These are phyloP conservation scores for Phytopythium sindhum DNA, from an alignment of 352 stramenopile species.

Conservation along the genomic window DNA sequence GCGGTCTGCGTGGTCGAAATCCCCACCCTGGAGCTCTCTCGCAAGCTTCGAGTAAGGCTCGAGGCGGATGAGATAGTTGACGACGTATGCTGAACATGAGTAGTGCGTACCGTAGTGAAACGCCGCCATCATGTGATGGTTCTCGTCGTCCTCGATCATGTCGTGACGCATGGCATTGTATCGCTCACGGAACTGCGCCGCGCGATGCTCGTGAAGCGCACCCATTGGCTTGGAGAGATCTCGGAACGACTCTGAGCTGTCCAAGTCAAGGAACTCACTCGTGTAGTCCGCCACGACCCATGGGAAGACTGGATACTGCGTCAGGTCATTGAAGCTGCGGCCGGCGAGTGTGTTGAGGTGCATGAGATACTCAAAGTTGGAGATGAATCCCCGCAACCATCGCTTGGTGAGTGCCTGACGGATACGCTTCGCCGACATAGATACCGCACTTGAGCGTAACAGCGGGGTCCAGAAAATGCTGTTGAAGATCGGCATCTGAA, in stretches of 20 bases:
- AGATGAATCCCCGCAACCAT: slow-evolving; percentile 63
- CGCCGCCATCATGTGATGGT: slow-evolving; percentile 48
- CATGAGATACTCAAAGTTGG: slow-evolving; percentile 96
- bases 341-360: slow-evolving; percentile 95
- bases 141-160: slow-evolving; percentile 14
- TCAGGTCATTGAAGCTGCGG: slow-evolving; percentile 97
- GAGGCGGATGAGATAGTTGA: slow-evolving; percentile 96
- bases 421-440: slow-evolving; percentile 64
- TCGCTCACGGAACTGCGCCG: slow-evolving; percentile 83
- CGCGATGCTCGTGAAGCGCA: slow-evolving; percentile 79
- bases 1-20: slow-evolving; percentile 94
- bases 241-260: slow-evolving; percentile 72
- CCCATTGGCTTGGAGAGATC: slow-evolving; percentile 95
- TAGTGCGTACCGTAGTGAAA: slow-evolving; percentile 99
- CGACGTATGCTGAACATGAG: slow-evolving; percentile 93
- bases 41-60: slow-evolving; percentile 83
- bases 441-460: slow-evolving; percentile 54
- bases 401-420: slow-evolving; percentile 67
- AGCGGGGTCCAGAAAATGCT: slow-evolving; percentile 79
- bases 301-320: slow-evolving; percentile 97
- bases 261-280: slow-evolving; percentile 84
- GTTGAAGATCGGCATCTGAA: slow-evolving; percentile 80
- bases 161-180: slow-evolving; percentile 71
- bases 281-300: slow-evolving; percentile 94
- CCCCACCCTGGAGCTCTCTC: slow-evolving; percentile 59